These are phyloP conservation scores for Naganishia cerealis DNA, from an alignment of 1,284 basidiomycete genomes.

Conservation along the genomic window DNA sequence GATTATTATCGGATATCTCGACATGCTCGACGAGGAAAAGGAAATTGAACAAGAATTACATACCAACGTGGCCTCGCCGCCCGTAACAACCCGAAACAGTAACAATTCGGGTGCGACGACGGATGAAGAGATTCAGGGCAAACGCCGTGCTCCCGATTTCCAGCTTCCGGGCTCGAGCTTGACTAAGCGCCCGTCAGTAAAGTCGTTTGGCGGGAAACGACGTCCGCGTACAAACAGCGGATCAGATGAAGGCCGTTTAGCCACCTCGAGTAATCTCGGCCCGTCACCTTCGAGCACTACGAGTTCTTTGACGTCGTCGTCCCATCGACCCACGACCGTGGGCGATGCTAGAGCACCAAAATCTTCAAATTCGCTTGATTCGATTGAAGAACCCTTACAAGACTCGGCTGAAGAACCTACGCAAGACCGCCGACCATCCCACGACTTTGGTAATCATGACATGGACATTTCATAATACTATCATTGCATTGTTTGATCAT, in stretches of 20 bases:
- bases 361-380: not conserved
- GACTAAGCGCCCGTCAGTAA: constrained; percentile 51
- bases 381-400: not conserved
- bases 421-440: not conserved
- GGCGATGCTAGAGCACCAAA: not conserved
- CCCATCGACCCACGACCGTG: not conserved
- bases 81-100: not conserved
- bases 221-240: constrained; percentile 13
- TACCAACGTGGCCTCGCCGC: constrained; percentile 8
- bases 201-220: constrained; percentile 36
- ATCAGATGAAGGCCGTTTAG: constrained; percentile 15
- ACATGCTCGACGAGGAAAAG: constrained; percentile 70
- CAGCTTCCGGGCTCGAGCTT: constrained; percentile 43
- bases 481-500: not conserved
- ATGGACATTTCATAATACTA: constrained; percentile 18
- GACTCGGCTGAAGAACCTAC: not conserved
- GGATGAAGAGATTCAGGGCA: constrained; percentile 47
- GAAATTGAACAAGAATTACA: constrained; percentile 36
- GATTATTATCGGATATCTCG: constrained; percentile 74
- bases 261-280: not conserved
- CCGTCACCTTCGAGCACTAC: not conserved
- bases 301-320: not conserved
- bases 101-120: constrained; percentile 33
- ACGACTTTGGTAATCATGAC: constrained; percentile 1
- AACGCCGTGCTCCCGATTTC: constrained; percentile 48